A percentile compares a stretch with the other conserved stretches of the same genome.
Conservation (phyloP, 1,139 yeast genomes). For the Suhomyces wounanorum region DNA sequence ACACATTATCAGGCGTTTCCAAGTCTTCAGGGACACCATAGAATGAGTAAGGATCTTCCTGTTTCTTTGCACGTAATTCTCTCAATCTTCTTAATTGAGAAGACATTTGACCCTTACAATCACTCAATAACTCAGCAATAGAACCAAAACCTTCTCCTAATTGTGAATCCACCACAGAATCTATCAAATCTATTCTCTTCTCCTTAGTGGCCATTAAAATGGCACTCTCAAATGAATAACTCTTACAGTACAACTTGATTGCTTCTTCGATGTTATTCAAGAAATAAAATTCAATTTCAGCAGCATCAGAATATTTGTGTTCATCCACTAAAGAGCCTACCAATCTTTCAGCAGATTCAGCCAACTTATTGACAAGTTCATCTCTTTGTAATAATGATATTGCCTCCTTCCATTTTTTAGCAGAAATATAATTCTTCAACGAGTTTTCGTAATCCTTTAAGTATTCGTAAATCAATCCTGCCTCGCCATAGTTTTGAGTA, state of each 20-base stretch:
- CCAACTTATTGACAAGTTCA: constrained; percentile 37
- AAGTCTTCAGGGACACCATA: constrained; percentile 68
- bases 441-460: constrained; percentile 62
- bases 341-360: constrained; percentile 56
- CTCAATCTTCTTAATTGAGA: constrained; percentile 84
- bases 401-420: constrained; percentile 86
- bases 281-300: constrained; percentile 67
- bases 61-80: constrained; percentile 81
- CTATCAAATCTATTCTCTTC: constrained; percentile 48
- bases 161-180: constrained; percentile 66
- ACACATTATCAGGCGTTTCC: constrained; percentile 89
- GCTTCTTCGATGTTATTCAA: constrained; percentile 65
- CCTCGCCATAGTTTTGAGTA: constrained; percentile 60
- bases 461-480: constrained; percentile 78
- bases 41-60: constrained; percentile 81
- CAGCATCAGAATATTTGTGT: constrained; percentile 83
- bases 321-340: constrained; percentile 63
- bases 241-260: constrained; percentile 68
- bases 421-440: constrained; percentile 64
- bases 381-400: constrained; percentile 54
- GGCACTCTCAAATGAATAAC: constrained; percentile 75
- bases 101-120: constrained; percentile 79
- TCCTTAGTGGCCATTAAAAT: constrained; percentile 59
- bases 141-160: constrained; percentile 86
- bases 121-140: constrained; percentile 86